Base-by-base conservation (phyloP, 305 asterid genomes). In the Stenogyne calaminthoides region DNA sequence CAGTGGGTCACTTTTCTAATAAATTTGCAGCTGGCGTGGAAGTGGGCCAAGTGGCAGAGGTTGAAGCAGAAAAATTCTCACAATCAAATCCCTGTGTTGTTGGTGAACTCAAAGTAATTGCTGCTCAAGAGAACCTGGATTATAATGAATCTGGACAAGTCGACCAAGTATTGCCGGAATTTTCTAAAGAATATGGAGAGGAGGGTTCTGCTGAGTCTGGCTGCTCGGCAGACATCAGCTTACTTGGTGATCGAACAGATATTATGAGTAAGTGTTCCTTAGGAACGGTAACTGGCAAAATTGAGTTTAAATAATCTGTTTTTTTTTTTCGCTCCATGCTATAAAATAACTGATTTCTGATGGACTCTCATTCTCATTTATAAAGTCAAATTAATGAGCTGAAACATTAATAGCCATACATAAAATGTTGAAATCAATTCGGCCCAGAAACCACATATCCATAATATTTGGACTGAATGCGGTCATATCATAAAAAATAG, bases 11-110 rank as follows among this genome's bases (percentile, higher is more conserved):
- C 68, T 9, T 18, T 37, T 29, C 51, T 55, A 55, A 27, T 9
- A 42, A 7, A 40, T 74, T 22, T 66, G 71, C 80, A 79, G 84
- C 71, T 55, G 74, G 59, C 54, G 66, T 70, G 40, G 70, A 79
- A 74, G 80, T n/a, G n/a, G n/a, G n/a, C n/a, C n/a, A n/a, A n/a
- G n/a, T 15, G 68, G 58, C 64, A 2, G 78, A 74, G 70, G 73
- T 42, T 27, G 76, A 80, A 76, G 77, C 25, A 37, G 73, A 69
- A 64, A 71, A 18, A 25, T 11, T 0, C 27, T 3, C 27, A 12
- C 67, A 47, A 32, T 29, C 51, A 36, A 60, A 68, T 67, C 6
- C 56, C 29, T 7, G 22, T 52, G 78, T 46, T 10, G 34, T 12
- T 54, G 46, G 22, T 49, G 22, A 49, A 15, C 22, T 2, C 56